A percentile compares a stretch with the other conserved stretches of the same genome.
phyloP scores from a whole-genome alignment of 306 rosid genomes.

The Glycine soja region DNA sequence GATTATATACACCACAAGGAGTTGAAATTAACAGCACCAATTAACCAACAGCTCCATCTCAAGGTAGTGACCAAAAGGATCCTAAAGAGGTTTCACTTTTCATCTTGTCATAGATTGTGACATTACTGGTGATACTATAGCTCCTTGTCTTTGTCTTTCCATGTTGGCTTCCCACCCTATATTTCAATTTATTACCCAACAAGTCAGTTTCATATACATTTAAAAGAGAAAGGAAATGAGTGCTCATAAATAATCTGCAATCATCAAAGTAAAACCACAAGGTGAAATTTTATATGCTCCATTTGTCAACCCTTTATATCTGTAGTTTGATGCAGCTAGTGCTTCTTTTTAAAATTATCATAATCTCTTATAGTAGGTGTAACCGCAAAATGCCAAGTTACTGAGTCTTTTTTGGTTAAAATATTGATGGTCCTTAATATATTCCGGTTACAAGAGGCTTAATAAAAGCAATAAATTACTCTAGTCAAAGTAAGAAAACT shows the following conservation, averaged over 20 bases:
- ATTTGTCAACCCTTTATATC: neutral
- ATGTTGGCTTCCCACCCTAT: slow-evolving; percentile 73
- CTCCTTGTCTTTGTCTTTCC: slow-evolving; percentile 56
- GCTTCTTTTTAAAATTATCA: neutral
- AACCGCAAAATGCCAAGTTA: neutral
- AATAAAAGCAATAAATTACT: too few relatives aligned
- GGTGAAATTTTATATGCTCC: slow-evolving; percentile 15
- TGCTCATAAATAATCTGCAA: slow-evolving; percentile 2
- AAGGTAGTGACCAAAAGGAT: neutral
- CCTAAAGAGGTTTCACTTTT: slow-evolving; percentile 22
- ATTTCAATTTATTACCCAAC: slow-evolving; percentile 29
- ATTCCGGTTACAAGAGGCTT: too few relatives aligned
- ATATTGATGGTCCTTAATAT: too few relatives aligned
- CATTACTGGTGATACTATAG: slow-evolving; percentile 30
- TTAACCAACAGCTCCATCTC: neutral
- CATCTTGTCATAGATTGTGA: slow-evolving; percentile 57
- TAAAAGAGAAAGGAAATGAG: neutral
- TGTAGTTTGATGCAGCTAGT: neutral
- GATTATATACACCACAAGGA: neutral
- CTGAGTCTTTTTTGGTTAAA: too few relatives aligned
- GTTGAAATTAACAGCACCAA: slow-evolving; percentile 32
- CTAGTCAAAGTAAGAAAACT: too few relatives aligned
- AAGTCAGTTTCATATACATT: neutral
- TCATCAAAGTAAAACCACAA: neutral
- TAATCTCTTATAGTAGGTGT: neutral